A percentile compares a stretch with the other conserved stretches of the same genome.
phyloP scores from a whole-genome alignment of 805 yeast genomes.

The Kuraishia ogatae region DNA sequence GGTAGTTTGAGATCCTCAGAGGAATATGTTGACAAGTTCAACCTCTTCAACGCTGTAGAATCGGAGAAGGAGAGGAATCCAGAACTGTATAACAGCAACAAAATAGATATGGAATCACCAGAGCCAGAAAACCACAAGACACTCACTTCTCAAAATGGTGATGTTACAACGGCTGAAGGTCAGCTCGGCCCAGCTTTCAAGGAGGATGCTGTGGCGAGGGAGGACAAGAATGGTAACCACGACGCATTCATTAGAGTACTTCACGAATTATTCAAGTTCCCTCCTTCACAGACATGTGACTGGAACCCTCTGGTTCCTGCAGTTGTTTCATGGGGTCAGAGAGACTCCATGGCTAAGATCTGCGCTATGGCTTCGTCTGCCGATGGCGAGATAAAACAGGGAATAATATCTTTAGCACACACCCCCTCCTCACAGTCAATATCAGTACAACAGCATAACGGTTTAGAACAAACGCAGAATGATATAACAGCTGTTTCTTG shows the following conservation, averaged over 20 bases:
- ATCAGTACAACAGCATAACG: not conserved
- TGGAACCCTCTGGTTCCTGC: conserved; percentile 47
- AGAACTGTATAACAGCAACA: not conserved
- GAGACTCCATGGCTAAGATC: conserved; percentile 16
- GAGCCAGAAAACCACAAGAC: not conserved
- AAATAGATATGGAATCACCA: not conserved
- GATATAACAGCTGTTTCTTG: conserved; percentile 33
- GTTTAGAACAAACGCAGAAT: conserved; percentile 6
- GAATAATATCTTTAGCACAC: not conserved
- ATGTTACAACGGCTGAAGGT: not conserved
- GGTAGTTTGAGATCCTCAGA: conserved; percentile 10
- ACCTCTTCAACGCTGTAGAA: conserved; percentile 46
- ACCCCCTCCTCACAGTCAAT: not conserved
- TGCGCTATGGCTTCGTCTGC: conserved; percentile 14
- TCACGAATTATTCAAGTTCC: conserved; percentile 27
- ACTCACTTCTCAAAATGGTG: conserved; percentile 5
- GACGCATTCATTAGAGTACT: conserved; percentile 27
- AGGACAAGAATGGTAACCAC: not conserved
- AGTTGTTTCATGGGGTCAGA: conserved; percentile 48
- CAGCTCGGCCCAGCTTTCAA: conserved; percentile 3
- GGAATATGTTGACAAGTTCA: conserved; percentile 20
- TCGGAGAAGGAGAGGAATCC: conserved; percentile 24
- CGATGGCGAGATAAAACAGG: conserved; percentile 2
- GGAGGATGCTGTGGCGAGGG: not conserved
- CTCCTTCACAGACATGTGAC: conserved; percentile 34